These are phyloP conservation scores for Beauveria sp. DNA, from an alignment of 2,329 filamentous ascomycete genomes.

Conservation along the genomic window DNA sequence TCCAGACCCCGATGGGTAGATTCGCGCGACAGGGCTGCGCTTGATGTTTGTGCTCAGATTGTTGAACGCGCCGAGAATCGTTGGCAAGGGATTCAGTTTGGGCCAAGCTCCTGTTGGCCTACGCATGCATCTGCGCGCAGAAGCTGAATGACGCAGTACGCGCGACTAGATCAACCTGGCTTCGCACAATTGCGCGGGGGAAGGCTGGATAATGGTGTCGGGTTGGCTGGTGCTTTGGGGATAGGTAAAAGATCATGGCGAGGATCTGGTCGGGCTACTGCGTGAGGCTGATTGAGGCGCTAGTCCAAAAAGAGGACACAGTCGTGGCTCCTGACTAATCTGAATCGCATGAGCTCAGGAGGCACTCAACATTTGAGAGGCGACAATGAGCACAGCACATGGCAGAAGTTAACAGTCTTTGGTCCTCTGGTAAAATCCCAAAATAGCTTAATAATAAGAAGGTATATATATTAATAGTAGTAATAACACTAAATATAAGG, in stretches of 20 bases:
- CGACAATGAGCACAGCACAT: too few species aligned
- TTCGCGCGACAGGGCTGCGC: neutral
- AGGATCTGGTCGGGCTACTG: constrained; percentile 1
- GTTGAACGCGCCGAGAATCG: neutral
- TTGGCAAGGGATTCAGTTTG: constrained; percentile 2
- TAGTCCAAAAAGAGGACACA: neutral
- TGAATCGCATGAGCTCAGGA: too few species aligned
- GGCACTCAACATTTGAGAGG: too few species aligned
- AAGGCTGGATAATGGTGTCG: neutral
- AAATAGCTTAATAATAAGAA: too few species aligned
- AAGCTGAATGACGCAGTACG: neutral
- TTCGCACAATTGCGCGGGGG: neutral
- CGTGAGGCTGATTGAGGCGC: neutral
- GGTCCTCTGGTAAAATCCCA: too few species aligned
- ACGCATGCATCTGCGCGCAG: constrained; percentile 7
- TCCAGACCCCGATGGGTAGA: neutral
- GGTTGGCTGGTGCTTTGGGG: neutral
- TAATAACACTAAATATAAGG: too few species aligned
- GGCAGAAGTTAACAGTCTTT: too few species aligned
- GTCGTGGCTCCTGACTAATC: neutral
- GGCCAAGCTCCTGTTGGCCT: constrained; percentile 7
- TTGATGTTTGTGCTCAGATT: neutral
- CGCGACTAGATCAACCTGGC: neutral
- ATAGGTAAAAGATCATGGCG: constrained; percentile 1
- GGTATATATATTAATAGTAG: too few species aligned